These are phyloP conservation scores for Lycium barbarum DNA, from an alignment of 257 asterid species.

Conservation along the genomic window DNA sequence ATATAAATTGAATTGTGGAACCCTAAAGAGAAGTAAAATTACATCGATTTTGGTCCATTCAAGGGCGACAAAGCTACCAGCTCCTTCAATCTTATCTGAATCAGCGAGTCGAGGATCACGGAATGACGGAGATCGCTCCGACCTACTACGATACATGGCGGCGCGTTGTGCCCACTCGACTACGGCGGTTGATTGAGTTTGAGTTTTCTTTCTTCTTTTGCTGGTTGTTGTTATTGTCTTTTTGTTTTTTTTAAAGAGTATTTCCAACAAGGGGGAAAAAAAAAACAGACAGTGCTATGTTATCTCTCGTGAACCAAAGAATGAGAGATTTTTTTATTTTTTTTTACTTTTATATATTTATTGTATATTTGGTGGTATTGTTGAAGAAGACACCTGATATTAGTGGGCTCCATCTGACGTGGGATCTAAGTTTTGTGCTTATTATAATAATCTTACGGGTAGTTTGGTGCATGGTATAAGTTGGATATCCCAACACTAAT, in stretches of 20 bases:
- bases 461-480: too few relatives aligned
- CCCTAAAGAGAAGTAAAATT: constrained; percentile 21
- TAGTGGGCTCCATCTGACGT: too few relatives aligned
- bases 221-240: too few relatives aligned
- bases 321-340: neutral
- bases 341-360: too few relatives aligned
- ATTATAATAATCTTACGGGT: too few relatives aligned
- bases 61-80: constrained; percentile 89
- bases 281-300: too few relatives aligned
- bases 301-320: neutral
- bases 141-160: constrained; percentile 61
- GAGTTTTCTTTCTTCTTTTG: neutral
- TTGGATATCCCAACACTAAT: too few relatives aligned
- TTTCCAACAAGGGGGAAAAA: neutral
- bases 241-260: neutral
- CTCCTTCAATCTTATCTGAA: constrained; percentile 76
- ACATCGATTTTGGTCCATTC: constrained; percentile 97
- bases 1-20: neutral
- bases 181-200: neutral
- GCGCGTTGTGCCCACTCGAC: constrained; percentile 18
- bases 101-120: constrained; percentile 50
- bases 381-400: too few relatives aligned
- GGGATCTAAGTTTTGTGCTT: too few relatives aligned
- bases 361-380: too few relatives aligned
- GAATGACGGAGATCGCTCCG: constrained; percentile 66